Evolutionary conservation across 768 basidiomycete genomes (phyloP).

Genomic region (Macrolepiota dolichaula): DNA sequence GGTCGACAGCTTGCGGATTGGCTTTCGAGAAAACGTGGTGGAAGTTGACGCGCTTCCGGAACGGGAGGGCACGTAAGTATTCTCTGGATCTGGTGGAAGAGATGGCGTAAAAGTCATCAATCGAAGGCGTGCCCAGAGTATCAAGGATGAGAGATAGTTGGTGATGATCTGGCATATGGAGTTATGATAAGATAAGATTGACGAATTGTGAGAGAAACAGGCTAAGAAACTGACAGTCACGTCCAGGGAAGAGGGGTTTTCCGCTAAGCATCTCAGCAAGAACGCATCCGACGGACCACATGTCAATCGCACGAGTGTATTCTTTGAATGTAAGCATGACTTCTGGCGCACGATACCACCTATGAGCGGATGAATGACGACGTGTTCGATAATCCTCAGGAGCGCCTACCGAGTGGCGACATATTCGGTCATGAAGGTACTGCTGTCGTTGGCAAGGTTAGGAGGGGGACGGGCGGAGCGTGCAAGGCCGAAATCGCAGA

Average conservation of each 20-base stretch:
- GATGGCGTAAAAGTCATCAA: slow-evolving; percentile 95
- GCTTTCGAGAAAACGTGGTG: slow-evolving; percentile 69
- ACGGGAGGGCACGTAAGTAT: slow-evolving; percentile 86
- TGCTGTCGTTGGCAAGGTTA: slow-evolving; percentile 64
- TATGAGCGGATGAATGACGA: slow-evolving; percentile 20
- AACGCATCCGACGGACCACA: slow-evolving; percentile 87
- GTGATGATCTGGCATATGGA: slow-evolving; percentile 67
- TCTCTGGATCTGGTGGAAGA: slow-evolving; percentile 75
- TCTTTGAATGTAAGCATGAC: slow-evolving; percentile 98
- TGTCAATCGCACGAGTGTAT: slow-evolving; percentile 85
- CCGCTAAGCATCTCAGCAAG: slow-evolving; percentile 90
- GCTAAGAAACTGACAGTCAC: slow-evolving; percentile 64
- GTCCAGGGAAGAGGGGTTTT: slow-evolving; percentile 93
- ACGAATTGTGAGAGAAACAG: slow-evolving; percentile 9
- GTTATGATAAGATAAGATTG: slow-evolving; percentile 11
- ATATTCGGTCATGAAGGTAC: slow-evolving; percentile 90
- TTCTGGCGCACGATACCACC: slow-evolving; percentile 98
- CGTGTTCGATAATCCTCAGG: not conserved
- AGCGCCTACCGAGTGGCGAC: slow-evolving; percentile 82
- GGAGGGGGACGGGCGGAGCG: slow-evolving; percentile 74
- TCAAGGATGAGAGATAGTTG: slow-evolving; percentile 92
- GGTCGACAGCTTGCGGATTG: slow-evolving; percentile 68
- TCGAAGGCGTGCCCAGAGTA: slow-evolving; percentile 85
- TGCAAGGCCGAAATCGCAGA: slow-evolving; percentile 87
- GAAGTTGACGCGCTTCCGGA: slow-evolving; percentile 78